Percentiles rank a stretch among this genome's conserved stretches.
These are phyloP conservation scores for Nannochloropsis salina DNA, from an alignment of 108 stramenopile genomes.

Conservation along the genomic window DNA sequence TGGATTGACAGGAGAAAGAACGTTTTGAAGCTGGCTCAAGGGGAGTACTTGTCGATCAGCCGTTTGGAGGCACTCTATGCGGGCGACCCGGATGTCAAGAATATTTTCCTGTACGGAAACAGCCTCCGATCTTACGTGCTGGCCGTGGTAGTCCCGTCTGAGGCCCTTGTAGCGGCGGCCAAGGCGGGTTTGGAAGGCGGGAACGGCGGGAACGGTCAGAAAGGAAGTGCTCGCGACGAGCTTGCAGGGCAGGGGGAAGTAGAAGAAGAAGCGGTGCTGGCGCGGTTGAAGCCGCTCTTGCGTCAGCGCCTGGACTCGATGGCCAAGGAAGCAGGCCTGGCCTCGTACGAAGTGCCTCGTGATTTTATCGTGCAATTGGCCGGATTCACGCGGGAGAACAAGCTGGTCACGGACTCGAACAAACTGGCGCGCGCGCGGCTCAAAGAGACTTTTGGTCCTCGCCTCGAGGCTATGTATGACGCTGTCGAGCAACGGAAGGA, in stretches of 20 bases:
- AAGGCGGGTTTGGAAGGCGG: background rate
- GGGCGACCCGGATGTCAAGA: background rate
- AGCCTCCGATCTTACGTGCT: background rate
- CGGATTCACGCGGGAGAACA: background rate
- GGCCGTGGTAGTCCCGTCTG: background rate
- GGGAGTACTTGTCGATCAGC: background rate
- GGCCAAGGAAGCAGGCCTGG: background rate
- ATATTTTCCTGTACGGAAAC: background rate
- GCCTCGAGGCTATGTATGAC: background rate
- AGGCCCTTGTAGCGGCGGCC: background rate
- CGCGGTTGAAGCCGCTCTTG: background rate
- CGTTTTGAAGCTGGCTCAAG: background rate
- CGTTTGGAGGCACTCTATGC: background rate
- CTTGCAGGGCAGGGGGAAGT: background rate
- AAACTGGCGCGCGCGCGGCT: background rate
- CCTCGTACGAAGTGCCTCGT: background rate
- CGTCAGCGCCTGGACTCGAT: background rate
- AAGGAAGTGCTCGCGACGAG: too few species aligned
- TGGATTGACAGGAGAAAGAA: background rate
- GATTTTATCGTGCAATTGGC: conserved; percentile 9
- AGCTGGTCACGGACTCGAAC: background rate
- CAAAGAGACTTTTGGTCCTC: background rate
- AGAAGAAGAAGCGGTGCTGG: background rate
- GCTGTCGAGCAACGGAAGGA: background rate
- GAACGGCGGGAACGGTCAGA: background rate